Evolutionary conservation across 352 stramenopile genomes (phyloP), one percentile per base, ranked within the genome.

Genomic region (Phytophthora ohioensis): DNA sequence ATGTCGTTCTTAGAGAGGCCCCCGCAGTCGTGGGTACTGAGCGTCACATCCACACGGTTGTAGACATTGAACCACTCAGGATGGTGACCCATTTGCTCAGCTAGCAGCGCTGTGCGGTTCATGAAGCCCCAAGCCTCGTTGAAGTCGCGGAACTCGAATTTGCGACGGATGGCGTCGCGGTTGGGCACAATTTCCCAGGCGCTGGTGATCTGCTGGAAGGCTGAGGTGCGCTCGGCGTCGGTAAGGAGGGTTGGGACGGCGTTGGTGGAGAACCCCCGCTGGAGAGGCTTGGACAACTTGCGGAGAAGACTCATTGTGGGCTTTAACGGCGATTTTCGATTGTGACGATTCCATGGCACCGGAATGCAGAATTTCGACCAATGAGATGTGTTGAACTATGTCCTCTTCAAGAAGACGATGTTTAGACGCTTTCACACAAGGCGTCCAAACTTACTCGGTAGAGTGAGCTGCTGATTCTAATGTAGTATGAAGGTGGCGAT

Each of bases 31-130:
- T 99, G 97, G 17, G 97, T 99, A 54, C 94, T 98, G 17, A 99
- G 84, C 45, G 94, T 98, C 45, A 99, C 94, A 51, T 99, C 86
- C 17, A 99, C 97, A 48, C 81, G 82, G 80, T 99, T 99, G 85
- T 99, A 99, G 5, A 99, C 96, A 76, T 99, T 99, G 78, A 98
- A 98, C 97, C 97, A 99, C 87, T 99, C 97, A 1, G 97, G 97
- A 84, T 99, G 97, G 86, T 99, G 97, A 79, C 98, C 90, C 87
- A 98, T 91, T 57, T 95, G 77, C 75, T 97, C 88, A 3, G 90
- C 90, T 35, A 93, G 71, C 55, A 91, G 72, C 38, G 90, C 90
- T 17, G 79, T 77, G 48, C 83, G 76, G 49, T 57, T 89, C 88
- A 96, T 97, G 67, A 97, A 96, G 32, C 69, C 57, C 80, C 87